Evolutionary conservation across 2,329 filamentous ascomycete genomes (phyloP).

Genomic region (Ciborinia camelliae): DNA sequence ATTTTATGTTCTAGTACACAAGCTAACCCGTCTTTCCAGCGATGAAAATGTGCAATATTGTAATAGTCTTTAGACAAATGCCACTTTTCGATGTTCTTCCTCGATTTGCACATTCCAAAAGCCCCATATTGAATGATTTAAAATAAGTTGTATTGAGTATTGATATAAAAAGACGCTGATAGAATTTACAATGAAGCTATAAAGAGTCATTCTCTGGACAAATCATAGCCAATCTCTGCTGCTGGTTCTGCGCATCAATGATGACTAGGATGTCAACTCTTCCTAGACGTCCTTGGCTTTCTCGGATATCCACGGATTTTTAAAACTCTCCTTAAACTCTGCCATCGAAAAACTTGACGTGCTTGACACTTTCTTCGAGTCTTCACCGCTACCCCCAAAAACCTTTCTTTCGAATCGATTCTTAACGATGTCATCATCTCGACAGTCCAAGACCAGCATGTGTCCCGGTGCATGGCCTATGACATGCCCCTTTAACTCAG

Average conservation of each 20-base stretch:
- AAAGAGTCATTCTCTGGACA: not conserved
- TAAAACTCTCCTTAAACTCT: not conserved
- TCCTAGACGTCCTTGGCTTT: not conserved
- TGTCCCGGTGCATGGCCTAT: slow-evolving; percentile 61
- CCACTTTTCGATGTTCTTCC: not conserved
- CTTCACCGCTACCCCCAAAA: no score
- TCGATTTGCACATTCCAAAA: not conserved
- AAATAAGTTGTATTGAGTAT: not conserved
- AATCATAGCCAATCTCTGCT: no score
- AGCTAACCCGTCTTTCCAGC: not conserved
- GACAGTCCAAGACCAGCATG: slow-evolving; percentile 56
- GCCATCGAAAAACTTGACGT: no score
- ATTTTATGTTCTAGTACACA: not conserved
- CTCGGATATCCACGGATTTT: no score
- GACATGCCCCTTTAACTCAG: slow-evolving; percentile 50
- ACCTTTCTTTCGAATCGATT: not conserved
- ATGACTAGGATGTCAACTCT: not conserved
- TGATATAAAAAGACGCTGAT: not conserved
- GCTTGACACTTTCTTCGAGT: no score
- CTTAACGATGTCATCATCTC: slow-evolving; percentile 27
- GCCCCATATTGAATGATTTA: not conserved
- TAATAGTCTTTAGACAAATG: not conserved
- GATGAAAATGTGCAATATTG: not conserved
- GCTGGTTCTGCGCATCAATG: not conserved
- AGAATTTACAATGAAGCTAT: not conserved